Evolutionary conservation across 192 early-diverging fungal genomes (phyloP).

Genomic region (Chytriomyces confervae): DNA sequence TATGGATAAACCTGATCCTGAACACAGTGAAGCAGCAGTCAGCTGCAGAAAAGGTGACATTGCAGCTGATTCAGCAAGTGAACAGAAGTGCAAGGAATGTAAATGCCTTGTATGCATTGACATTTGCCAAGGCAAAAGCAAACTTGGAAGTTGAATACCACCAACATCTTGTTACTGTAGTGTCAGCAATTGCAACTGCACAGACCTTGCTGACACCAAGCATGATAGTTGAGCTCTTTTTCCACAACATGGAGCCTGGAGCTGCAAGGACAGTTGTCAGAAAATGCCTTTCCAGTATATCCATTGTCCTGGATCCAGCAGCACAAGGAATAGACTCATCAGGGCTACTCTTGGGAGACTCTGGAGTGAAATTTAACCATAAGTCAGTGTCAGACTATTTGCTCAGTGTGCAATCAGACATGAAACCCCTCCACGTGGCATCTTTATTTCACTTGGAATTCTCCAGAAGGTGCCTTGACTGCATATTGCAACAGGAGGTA

Average conservation of each 20-base stretch:
- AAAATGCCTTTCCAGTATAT: neutral
- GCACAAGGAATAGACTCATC: neutral
- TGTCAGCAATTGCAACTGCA: neutral
- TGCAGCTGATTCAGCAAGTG: neutral
- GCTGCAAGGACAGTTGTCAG: too few relatives aligned
- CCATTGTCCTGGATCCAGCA: neutral
- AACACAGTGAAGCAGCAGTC: neutral
- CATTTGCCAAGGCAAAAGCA: neutral
- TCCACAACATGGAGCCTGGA: neutral
- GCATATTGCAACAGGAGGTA: neutral
- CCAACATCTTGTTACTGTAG: neutral
- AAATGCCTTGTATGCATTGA: neutral
- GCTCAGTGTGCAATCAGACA: neutral
- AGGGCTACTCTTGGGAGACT: neutral
- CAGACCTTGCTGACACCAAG: neutral
- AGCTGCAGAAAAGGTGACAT: neutral
- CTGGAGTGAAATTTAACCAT: neutral
- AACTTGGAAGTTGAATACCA: neutral
- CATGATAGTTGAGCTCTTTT: conserved; percentile 3
- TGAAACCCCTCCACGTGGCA: neutral
- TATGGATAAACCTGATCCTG: neutral
- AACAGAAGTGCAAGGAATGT: neutral
- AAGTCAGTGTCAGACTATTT: conserved; percentile 2
- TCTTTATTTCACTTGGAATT: neutral
- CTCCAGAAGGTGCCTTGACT: neutral